These are phyloP conservation scores for Colletotrichum phormii DNA, from an alignment of 2,329 filamentous ascomycete species.

Conservation along the genomic window DNA sequence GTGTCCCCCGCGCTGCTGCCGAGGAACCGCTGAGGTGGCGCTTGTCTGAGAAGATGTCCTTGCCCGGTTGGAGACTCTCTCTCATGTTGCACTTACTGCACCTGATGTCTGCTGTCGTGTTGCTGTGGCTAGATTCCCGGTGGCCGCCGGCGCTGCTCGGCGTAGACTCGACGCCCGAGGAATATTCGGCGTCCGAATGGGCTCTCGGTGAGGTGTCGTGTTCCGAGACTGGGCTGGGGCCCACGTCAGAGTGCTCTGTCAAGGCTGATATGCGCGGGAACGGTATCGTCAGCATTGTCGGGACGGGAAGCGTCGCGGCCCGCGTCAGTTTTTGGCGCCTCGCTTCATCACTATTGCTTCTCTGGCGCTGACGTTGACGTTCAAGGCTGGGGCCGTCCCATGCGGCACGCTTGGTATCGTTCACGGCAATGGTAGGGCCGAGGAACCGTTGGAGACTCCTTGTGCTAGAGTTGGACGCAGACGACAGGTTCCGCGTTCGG, in stretches of 20 bases:
- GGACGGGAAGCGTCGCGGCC: neutral
- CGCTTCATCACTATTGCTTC: neutral
- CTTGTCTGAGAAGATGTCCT: slow-evolving; percentile 11
- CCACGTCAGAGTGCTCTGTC: slow-evolving; percentile 27
- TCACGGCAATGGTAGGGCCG: neutral
- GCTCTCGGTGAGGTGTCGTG: slow-evolving; percentile 4
- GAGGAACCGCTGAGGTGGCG: neutral
- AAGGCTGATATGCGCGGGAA: slow-evolving; percentile 31
- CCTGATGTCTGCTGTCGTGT: slow-evolving; percentile 22
- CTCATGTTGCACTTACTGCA: slow-evolving; percentile 36
- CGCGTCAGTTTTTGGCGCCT: neutral
- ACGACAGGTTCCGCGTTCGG: slow-evolving; percentile 13
- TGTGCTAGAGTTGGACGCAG: neutral
- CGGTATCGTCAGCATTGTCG: slow-evolving; percentile 20
- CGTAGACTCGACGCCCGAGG: slow-evolving; percentile 28
- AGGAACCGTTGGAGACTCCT: slow-evolving; percentile 3
- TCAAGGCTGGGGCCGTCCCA: neutral
- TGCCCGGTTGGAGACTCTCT: slow-evolving; percentile 19
- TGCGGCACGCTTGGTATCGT: neutral
- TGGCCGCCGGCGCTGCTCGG: slow-evolving; percentile 22
- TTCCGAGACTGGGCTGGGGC: neutral
- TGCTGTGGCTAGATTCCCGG: slow-evolving; percentile 1
- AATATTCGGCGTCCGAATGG: slow-evolving; percentile 30
- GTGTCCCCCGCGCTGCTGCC: neutral
- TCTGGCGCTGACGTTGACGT: neutral